Conservation (phyloP, 768 basidiomycete species). For the Auriscalpium microsporum region DNA sequence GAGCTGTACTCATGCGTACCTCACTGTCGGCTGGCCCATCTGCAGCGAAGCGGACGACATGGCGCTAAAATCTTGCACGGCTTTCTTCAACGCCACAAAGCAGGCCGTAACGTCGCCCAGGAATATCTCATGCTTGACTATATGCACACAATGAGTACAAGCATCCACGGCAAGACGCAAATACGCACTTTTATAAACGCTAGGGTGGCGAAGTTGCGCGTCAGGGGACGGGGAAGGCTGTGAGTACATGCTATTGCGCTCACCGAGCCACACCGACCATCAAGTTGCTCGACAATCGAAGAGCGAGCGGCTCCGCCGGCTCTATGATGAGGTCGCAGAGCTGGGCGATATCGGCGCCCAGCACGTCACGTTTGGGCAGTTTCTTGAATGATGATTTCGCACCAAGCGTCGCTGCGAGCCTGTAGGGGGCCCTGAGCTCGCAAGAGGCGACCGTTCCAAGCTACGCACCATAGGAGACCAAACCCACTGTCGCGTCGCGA, state of each 20-base stretch:
- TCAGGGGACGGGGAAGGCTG: background rate
- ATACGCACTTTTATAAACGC: conserved; percentile 41
- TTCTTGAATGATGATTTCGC: conserved; percentile 82
- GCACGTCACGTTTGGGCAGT: conserved; percentile 73
- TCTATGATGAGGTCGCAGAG: conserved; percentile 74
- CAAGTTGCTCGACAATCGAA: conserved; percentile 80
- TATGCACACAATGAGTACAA: background rate
- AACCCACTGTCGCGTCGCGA: conserved; percentile 80
- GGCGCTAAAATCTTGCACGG: conserved; percentile 57
- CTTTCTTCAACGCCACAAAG: conserved; percentile 69
- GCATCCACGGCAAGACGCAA: background rate
- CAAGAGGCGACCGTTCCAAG: background rate
- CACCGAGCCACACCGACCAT: conserved; percentile 88
- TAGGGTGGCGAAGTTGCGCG: conserved; percentile 8
- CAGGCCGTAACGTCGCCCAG: conserved; percentile 72
- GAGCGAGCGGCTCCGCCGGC: conserved; percentile 79
- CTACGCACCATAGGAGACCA: conserved; percentile 70
- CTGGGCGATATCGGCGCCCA: conserved; percentile 74
- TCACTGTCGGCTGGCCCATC: conserved; percentile 58
- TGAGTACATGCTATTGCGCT: conserved; percentile 14
- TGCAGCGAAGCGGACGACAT: conserved; percentile 49
- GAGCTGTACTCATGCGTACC: conserved; percentile 31
- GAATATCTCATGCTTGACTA: conserved; percentile 82
- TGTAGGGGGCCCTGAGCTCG: conserved; percentile 22
- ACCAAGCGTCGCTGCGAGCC: conserved; percentile 88